Conservation (phyloP, 2,329 filamentous ascomycete genomes). For the Tolypocladium sp. region DNA sequence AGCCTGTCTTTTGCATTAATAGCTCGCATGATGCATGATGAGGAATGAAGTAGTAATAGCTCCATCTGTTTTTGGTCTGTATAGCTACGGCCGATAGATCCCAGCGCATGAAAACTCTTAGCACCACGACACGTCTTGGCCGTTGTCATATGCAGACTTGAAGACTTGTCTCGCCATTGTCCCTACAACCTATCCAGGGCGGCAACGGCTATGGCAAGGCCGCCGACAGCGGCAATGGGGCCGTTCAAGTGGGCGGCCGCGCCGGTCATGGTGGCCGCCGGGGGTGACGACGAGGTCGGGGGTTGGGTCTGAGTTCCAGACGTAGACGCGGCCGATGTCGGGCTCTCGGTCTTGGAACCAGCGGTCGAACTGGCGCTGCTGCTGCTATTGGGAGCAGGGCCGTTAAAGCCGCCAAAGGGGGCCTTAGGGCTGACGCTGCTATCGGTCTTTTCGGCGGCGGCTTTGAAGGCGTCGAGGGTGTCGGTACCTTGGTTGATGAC, state of each 20-base stretch:
- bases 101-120: too few relatives aligned
- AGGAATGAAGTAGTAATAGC: too few relatives aligned
- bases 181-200: not conserved
- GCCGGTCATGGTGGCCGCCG: constrained; percentile 6
- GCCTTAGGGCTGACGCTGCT: constrained; percentile 1
- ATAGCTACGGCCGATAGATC: too few relatives aligned
- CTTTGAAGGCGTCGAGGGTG: constrained; percentile 9
- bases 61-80: too few relatives aligned
- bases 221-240: not conserved
- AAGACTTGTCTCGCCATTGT: not conserved
- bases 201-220: not conserved
- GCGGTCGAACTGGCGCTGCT: not conserved
- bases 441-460: constrained; percentile 4
- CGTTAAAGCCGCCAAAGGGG: not conserved
- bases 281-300: not conserved
- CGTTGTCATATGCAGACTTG: too few relatives aligned
- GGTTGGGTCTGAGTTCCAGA: not conserved
- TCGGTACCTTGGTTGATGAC: constrained; percentile 14
- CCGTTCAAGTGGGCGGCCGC: not conserved
- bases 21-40: too few relatives aligned
- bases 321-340: not conserved
- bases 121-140: too few relatives aligned
- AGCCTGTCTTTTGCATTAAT: too few relatives aligned
- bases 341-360: not conserved
- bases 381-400: not conserved